Evolutionary conservation across 306 rosid genomes (phyloP).

Genomic region (Sicyos edulis): DNA sequence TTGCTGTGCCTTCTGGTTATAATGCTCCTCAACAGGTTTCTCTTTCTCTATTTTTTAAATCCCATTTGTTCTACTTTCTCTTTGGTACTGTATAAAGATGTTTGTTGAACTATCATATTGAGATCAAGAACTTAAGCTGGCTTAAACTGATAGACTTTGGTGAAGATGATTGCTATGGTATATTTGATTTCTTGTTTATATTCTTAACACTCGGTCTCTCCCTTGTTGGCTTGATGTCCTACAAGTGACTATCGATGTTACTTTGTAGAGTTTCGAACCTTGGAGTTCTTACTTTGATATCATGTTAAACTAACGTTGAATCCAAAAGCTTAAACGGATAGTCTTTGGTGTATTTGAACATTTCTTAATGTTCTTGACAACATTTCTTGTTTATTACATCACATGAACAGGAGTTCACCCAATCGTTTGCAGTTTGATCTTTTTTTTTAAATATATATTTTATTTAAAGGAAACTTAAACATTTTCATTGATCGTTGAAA

Average conservation of each 20-base stretch:
- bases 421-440: background rate
- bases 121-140: background rate
- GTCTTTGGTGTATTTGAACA: background rate
- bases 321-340: background rate
- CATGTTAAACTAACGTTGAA: background rate
- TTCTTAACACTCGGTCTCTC: background rate
- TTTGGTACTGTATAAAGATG: background rate
- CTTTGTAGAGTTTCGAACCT: background rate
- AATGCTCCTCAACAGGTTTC: slow-evolving; percentile 74
- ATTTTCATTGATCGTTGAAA: no score
- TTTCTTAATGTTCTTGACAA: background rate
- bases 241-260: background rate
- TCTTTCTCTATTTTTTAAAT: background rate
- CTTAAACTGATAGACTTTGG: no score
- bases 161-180: background rate
- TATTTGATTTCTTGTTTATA: background rate
- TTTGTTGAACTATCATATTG: background rate
- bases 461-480: no score
- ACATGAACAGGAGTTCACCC: background rate
- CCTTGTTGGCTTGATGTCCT: background rate
- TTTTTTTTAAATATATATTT: no score
- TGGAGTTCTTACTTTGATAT: background rate
- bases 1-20: slow-evolving; percentile 50
- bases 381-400: background rate
- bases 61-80: background rate